Conservation (phyloP, 2,329 filamentous ascomycete genomes). For the Daldinia sp. region DNA sequence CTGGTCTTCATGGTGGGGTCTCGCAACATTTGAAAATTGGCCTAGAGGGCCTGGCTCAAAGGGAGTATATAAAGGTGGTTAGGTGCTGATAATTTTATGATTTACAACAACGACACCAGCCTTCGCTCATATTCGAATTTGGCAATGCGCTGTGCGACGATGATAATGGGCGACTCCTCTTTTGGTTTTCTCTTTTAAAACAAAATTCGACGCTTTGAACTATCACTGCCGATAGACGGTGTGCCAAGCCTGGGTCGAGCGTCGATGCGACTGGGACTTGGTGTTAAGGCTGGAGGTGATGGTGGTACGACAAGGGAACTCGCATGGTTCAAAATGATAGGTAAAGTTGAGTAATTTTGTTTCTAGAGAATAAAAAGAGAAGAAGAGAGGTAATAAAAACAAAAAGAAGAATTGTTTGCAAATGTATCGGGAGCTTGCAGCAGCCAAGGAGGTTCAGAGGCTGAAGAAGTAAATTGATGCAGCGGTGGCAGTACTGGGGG, state of each 20-base stretch:
- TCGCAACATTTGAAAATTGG: slow-evolving; percentile 31
- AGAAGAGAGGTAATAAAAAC: background rate
- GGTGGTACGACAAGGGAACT: slow-evolving; percentile 34
- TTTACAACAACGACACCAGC: slow-evolving; percentile 28
- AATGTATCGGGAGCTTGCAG: slow-evolving; percentile 38
- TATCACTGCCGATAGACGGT: slow-evolving; percentile 5
- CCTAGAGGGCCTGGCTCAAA: slow-evolving; percentile 21
- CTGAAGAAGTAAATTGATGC: slow-evolving; percentile 23
- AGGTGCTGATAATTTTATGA: slow-evolving; percentile 31
- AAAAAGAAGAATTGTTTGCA: slow-evolving; percentile 11
- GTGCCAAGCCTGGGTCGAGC: slow-evolving; percentile 11
- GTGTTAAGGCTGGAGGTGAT: slow-evolving; percentile 39
- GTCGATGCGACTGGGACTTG: slow-evolving; percentile 15
- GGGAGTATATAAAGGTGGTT: slow-evolving; percentile 19
- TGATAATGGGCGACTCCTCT: background rate
- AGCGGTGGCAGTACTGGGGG: slow-evolving; percentile 17
- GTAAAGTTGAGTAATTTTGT: slow-evolving; percentile 3
- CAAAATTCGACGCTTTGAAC: slow-evolving; percentile 11
- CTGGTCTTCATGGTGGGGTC: slow-evolving; percentile 62
- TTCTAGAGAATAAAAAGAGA: slow-evolving; percentile 8
- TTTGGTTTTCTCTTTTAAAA: slow-evolving; percentile 17
- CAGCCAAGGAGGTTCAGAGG: slow-evolving; percentile 37
- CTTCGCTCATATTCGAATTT: slow-evolving; percentile 34
- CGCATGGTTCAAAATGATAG: slow-evolving; percentile 34
- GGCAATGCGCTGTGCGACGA: slow-evolving; percentile 8